phyloP scores from a whole-genome alignment of 108 stramenopile genomes.

The Skeletonema grethae region DNA sequence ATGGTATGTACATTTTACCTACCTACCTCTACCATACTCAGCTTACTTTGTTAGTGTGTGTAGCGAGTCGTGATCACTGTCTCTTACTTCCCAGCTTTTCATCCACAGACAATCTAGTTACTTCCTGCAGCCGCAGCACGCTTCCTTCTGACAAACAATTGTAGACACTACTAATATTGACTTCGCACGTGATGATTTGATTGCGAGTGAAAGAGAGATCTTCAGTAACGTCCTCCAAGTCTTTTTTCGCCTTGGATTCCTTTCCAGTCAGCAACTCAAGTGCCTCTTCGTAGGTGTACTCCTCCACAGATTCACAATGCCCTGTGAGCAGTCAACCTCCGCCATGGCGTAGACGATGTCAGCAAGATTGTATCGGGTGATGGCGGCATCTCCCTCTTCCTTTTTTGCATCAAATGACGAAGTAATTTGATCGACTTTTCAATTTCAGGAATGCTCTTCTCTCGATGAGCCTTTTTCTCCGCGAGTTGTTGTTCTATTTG shows the following conservation, averaged over 20 bases:
- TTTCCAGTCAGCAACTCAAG: slow-evolving; percentile 77
- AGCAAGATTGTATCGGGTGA: slow-evolving; percentile 90
- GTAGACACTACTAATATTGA: slow-evolving; percentile 96
- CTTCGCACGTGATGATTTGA: slow-evolving; percentile 97
- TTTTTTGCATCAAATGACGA: slow-evolving; percentile 65
- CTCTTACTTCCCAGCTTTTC: neutral
- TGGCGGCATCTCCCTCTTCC: slow-evolving; percentile 60
- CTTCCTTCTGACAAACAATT: slow-evolving; percentile 94
- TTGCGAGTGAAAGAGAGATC: slow-evolving; percentile 94
- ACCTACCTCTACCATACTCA: too few species aligned
- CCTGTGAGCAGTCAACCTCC: slow-evolving; percentile 79
- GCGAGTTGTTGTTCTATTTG: slow-evolving; percentile 71
- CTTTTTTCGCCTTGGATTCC: slow-evolving; percentile 58
- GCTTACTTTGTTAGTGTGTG: neutral
- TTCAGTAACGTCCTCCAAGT: slow-evolving; percentile 64
- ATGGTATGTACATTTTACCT: too few species aligned
- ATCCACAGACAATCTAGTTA: neutral
- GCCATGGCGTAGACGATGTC: slow-evolving; percentile 97
- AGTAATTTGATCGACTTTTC: slow-evolving; percentile 85
- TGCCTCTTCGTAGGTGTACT: slow-evolving; percentile 97
- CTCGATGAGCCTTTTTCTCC: slow-evolving; percentile 66
- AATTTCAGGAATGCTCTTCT: slow-evolving; percentile 84
- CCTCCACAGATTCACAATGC: slow-evolving; percentile 96
- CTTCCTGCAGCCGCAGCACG: slow-evolving; percentile 28
- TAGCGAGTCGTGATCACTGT: neutral